Evolutionary conservation across 495 filamentous ascomycete genomes (phyloP), one percentile per base, ranked within the genome.

Genomic region (Xylaria curta): DNA sequence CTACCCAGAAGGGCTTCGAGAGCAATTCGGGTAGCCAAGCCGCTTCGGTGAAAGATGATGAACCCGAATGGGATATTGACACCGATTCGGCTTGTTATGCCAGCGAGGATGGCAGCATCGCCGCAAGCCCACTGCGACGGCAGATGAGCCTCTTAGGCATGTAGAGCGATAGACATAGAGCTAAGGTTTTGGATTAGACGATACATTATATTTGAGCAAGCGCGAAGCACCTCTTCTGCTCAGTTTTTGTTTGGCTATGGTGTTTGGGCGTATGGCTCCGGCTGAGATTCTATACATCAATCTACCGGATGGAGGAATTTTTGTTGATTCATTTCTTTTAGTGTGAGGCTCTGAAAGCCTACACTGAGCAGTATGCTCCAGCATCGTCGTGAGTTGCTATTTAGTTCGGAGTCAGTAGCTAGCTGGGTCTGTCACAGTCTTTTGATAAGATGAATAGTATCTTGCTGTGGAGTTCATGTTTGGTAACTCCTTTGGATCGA

Each of bases 1-100:
- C 94, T 15, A 88, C 90, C 70, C 94, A 97, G 82, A 97, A 97
- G 79, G 89, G 86, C 53, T 97, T 93, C 84, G 88, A 89, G 36
- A 86, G 85, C 59, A 75, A 73, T 62, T 73, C 63, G n/a, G 59
- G 72, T 67, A 79, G 81, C 53, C 74, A 78, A 21, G 74, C 72
- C 9, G 78, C 73, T 33, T 81, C 79, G 24, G 81, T 78, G 15
- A 79, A 85, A 24, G 84, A 86, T 21, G 83, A 87, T 26, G 87
- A 89, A 72, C 86, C 87, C 24, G 85, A 87, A 65, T 93, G 91
- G 87, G 94, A 97, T 75, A 97, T 97, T 68, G 94, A 96, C 79
- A 91, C 93, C n/a, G 93, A 95, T 78, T 87, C 87, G 15, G 85
- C 87, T 6, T 88, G 79, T 69, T 85, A 93, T 75, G 89, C 87